These are phyloP conservation scores for Colletotrichum chlorophyti DNA, from an alignment of 2,329 filamentous ascomycete genomes.

Conservation along the genomic window DNA sequence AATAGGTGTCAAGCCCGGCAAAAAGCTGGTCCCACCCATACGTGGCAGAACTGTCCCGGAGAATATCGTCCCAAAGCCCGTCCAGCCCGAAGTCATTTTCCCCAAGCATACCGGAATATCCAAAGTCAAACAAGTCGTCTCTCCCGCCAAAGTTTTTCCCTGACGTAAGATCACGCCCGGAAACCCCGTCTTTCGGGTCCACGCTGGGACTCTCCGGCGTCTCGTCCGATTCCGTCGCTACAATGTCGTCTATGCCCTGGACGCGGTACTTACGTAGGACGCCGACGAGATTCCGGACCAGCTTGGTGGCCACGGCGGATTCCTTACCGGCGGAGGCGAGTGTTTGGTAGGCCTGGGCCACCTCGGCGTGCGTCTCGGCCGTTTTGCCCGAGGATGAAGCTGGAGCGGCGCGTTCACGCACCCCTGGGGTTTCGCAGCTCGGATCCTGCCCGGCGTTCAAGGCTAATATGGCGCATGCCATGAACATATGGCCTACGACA, in stretches of 20 bases:
- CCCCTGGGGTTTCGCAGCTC: not conserved
- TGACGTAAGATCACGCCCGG: no score
- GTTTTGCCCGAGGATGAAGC: not conserved
- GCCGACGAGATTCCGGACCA: slow-evolving; percentile 29
- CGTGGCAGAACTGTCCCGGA: slow-evolving; percentile 20
- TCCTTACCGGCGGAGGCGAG: slow-evolving; percentile 30
- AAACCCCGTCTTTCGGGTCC: no score
- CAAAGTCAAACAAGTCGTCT: not conserved
- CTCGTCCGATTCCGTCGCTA: not conserved
- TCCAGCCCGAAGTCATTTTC: slow-evolving; percentile 15
- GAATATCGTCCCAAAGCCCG: slow-evolving; percentile 31
- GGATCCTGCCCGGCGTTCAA: slow-evolving; percentile 18
- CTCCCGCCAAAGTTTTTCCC: not conserved
- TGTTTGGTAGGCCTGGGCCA: slow-evolving; percentile 29
- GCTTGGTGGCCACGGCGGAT: slow-evolving; percentile 30
- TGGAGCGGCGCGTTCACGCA: not conserved
- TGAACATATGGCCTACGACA: slow-evolving; percentile 33
- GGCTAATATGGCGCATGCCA: slow-evolving; percentile 33
- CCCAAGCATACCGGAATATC: not conserved
- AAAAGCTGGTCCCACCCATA: slow-evolving; percentile 34
- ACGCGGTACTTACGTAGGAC: slow-evolving; percentile 31
- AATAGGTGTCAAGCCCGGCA: slow-evolving; percentile 33
- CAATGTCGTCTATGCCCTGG: slow-evolving; percentile 1
- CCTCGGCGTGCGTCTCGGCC: slow-evolving; percentile 18
- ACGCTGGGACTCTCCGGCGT: not conserved